phyloP scores from a whole-genome alignment of 2,329 filamentous ascomycete species.

The Myriosclerotinia curreyana region DNA sequence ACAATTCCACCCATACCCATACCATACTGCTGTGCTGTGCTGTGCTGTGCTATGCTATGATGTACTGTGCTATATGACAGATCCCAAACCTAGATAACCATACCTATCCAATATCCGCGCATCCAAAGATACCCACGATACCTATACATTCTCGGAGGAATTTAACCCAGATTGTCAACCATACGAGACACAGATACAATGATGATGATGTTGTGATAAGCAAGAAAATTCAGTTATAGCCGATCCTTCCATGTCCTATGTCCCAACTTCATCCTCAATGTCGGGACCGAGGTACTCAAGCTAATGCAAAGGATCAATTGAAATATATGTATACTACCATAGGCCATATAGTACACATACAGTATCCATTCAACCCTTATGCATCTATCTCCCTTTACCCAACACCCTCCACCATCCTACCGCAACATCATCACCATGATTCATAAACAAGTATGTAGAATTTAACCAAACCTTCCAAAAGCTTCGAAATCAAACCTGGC shows the following conservation, averaged over 20 bases:
- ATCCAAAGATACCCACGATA: constrained; percentile 13
- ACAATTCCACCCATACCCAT: background rate
- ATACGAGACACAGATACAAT: constrained; percentile 10
- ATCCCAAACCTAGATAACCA: constrained; percentile 13
- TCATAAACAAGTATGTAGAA: background rate
- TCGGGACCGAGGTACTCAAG: background rate
- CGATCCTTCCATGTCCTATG: background rate
- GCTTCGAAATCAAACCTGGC: background rate
- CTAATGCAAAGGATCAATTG: constrained; percentile 14
- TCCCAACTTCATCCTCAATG: background rate
- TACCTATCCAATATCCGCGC: background rate
- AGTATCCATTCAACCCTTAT: constrained; percentile 1
- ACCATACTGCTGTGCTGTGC: background rate
- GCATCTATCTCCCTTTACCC: background rate
- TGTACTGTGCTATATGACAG: constrained; percentile 16
- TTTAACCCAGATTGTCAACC: constrained; percentile 19
- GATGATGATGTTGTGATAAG: background rate
- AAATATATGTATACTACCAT: background rate
- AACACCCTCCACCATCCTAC: background rate
- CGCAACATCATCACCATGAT: background rate
- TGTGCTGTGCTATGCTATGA: background rate
- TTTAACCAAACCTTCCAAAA: constrained; percentile 4
- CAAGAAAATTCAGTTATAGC: background rate
- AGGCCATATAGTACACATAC: background rate
- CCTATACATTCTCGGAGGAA: constrained; percentile 11